Evolutionary conservation across 2,329 filamentous ascomycete species (phyloP).

Genomic region (Ophiosphaerella narmari): DNA sequence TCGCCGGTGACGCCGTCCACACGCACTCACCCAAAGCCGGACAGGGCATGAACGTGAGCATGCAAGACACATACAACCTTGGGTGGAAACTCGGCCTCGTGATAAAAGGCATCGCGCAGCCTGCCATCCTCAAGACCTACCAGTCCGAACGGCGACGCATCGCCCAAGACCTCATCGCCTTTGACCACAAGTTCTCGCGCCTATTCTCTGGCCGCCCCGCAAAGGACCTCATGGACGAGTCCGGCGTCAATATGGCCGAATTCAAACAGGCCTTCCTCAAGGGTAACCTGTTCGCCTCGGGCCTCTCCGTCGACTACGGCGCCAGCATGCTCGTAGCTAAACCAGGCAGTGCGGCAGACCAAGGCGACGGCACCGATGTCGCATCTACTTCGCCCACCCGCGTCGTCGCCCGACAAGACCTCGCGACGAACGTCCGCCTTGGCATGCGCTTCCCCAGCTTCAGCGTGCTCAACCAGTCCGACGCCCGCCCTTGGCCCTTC

Average conservation of each 20-base stretch:
- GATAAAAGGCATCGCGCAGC: slow-evolving; percentile 49
- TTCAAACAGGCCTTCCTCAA: slow-evolving; percentile 67
- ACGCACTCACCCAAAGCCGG: slow-evolving; percentile 66
- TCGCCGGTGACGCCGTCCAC: slow-evolving; percentile 70
- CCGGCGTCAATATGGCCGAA: slow-evolving; percentile 64
- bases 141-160: slow-evolving; percentile 61
- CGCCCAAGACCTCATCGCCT: slow-evolving; percentile 67
- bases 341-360: slow-evolving; percentile 48
- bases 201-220: slow-evolving; percentile 57
- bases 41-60: slow-evolving; percentile 73
- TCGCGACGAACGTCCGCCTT: slow-evolving; percentile 53
- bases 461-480: slow-evolving; percentile 64
- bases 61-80: slow-evolving; percentile 68
- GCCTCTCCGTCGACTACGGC: slow-evolving; percentile 63
- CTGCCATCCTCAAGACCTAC: slow-evolving; percentile 57
- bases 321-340: slow-evolving; percentile 62
- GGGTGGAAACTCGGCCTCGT: slow-evolving; percentile 62
- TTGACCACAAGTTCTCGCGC: slow-evolving; percentile 55
- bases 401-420: slow-evolving; percentile 44
- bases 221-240: slow-evolving; percentile 63
- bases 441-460: slow-evolving; percentile 64
- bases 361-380: slow-evolving; percentile 56
- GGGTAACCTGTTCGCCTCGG: slow-evolving; percentile 63
- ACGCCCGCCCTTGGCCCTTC: slow-evolving; percentile 62
- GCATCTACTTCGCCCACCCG: slow-evolving; percentile 18